phyloP scores from a whole-genome alignment of 148 eudicot species.

The Fagopyrum esculentum region DNA sequence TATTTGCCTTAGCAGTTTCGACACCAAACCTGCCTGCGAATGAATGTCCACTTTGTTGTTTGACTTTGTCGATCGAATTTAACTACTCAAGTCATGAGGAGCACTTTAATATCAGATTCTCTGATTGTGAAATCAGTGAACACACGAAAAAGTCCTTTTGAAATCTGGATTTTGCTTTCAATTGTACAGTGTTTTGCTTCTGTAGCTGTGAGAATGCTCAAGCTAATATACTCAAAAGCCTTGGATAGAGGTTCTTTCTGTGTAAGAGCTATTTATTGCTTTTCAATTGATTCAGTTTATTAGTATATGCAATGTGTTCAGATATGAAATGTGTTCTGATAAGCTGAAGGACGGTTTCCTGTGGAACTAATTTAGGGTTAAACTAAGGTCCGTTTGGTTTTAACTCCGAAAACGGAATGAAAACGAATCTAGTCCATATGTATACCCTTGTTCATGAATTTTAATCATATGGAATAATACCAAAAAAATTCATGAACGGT shows the following conservation, averaged over 20 bases:
- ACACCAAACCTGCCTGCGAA: conserved; percentile 92
- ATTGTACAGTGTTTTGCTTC: conserved; percentile 8
- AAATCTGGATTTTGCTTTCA: neutral
- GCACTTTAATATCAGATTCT: neutral
- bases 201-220: conserved; percentile 6
- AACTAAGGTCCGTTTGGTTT: no score
- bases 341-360: no score
- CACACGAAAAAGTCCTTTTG: neutral
- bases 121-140: neutral
- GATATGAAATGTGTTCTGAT: no score
- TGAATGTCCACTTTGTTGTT: conserved; percentile 14
- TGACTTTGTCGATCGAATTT: neutral
- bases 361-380: no score
- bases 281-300: neutral
- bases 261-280: conserved; percentile 4
- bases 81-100: neutral
- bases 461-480: no score
- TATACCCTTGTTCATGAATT: no score
- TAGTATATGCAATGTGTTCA: neutral
- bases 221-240: neutral
- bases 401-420: no score
- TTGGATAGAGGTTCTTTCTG: neutral
- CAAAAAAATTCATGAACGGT: no score
- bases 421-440: no score
- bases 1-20: conserved; percentile 88